A percentile compares a stretch with the other conserved stretches of the same genome.
Conservation (phyloP, 805 yeast species). For the Kuraishia piskuri region DNA sequence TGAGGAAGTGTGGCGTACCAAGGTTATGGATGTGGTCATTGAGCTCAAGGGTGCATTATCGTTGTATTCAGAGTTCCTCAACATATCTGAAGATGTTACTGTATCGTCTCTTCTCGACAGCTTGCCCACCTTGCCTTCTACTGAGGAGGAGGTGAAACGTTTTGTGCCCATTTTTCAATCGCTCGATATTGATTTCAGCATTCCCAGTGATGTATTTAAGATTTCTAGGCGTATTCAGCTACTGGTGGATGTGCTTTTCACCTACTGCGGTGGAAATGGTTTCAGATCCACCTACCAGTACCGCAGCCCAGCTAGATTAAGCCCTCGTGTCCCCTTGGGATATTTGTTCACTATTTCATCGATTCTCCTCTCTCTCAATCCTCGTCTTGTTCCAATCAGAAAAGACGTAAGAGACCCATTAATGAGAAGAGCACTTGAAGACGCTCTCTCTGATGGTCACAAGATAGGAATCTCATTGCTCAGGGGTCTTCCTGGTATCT, state of each 20-base stretch:
- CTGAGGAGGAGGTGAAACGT: conserved; percentile 7
- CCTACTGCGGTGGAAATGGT: neutral
- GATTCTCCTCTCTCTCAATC: conserved; percentile 44
- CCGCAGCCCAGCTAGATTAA: neutral
- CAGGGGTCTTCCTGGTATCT: conserved; percentile 23
- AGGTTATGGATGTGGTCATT: conserved; percentile 36
- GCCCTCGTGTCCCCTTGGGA: conserved; percentile 29
- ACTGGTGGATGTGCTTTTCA: conserved; percentile 32
- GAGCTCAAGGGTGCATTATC: conserved; percentile 48
- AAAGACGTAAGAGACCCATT: conserved; percentile 50
- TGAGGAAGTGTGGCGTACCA: conserved; percentile 34
- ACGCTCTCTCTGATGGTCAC: conserved; percentile 37
- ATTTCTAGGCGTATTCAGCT: conserved; percentile 43
- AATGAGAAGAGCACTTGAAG: conserved; percentile 33
- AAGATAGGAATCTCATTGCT: conserved; percentile 34
- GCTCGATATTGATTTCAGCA: conserved; percentile 51
- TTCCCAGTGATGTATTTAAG: conserved; percentile 39
- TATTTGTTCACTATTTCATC: conserved; percentile 42
- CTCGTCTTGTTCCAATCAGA: conserved; percentile 45
- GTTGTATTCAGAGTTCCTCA: conserved; percentile 53
- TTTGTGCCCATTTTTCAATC: conserved; percentile 31
- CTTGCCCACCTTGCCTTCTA: conserved; percentile 24
- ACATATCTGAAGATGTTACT: conserved; percentile 47
- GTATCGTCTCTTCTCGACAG: conserved; percentile 27
- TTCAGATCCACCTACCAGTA: neutral